Evolutionary conservation across 352 stramenopile species (phyloP).

Genomic region (Globisporangium cylindrosporum): DNA sequence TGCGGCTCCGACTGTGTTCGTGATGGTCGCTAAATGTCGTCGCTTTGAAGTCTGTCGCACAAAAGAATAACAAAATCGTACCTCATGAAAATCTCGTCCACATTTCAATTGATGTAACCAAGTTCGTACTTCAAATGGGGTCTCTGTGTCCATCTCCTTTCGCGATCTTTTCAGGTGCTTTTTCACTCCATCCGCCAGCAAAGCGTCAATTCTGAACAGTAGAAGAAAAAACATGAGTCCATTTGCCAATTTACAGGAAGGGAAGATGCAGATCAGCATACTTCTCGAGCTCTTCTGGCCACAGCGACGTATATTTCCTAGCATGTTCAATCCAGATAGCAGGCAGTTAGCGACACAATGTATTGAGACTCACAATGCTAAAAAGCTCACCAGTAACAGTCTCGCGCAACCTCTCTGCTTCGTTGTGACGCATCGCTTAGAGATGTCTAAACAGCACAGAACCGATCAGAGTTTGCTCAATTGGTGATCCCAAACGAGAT

Average conservation of each 20-base stretch:
- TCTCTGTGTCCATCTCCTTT: conserved; percentile 29
- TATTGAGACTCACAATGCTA: neutral
- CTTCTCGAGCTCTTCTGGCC: conserved; percentile 43
- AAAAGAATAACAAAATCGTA: neutral
- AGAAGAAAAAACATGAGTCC: neutral
- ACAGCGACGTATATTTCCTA: conserved; percentile 49
- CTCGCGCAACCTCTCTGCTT: conserved; percentile 44
- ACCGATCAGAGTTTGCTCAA: neutral
- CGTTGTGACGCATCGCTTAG: conserved; percentile 60
- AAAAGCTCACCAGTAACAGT: conserved; percentile 52
- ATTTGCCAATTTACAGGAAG: neutral
- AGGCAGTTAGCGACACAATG: neutral
- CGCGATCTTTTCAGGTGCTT: conserved; percentile 59
- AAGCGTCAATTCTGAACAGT: conserved; percentile 32
- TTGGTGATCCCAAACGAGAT: neutral
- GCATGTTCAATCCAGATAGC: neutral
- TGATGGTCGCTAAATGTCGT: conserved; percentile 58
- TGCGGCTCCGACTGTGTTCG: conserved; percentile 35
- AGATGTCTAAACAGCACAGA: conserved; percentile 21
- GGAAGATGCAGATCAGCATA: conserved; percentile 15
- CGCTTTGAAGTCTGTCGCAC: conserved; percentile 33
- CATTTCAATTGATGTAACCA: neutral
- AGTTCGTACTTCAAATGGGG: conserved; percentile 31
- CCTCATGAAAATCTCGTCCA: neutral
- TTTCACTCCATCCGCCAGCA: conserved; percentile 50